Percentiles rank a stretch among this genome's conserved stretches.
Evolutionary conservation across 202 grass and related monocot species (phyloP).

Genomic region (Dendrocalamus latiflorus): DNA sequence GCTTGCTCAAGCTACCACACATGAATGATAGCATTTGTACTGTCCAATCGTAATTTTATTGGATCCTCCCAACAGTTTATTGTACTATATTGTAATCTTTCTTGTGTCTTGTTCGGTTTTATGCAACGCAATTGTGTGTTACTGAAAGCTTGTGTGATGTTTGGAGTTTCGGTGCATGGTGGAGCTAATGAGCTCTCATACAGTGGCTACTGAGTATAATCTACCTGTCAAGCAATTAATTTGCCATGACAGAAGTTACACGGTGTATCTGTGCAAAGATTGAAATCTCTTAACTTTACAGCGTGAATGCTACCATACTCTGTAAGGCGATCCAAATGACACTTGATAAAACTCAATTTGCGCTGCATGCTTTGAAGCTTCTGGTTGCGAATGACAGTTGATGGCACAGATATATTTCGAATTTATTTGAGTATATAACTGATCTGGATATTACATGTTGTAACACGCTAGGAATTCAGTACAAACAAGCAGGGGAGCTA

Average conservation of each 20-base stretch:
- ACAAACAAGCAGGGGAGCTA: background rate
- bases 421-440: background rate
- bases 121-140: slow-evolving; percentile 8
- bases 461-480: background rate
- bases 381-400: background rate
- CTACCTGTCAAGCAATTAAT: background rate
- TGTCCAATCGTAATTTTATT: slow-evolving; percentile 33
- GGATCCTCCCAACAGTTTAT: slow-evolving; percentile 31
- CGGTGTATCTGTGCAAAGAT: background rate
- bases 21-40: slow-evolving; percentile 21
- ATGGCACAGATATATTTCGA: background rate
- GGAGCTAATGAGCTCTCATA: slow-evolving; percentile 12
- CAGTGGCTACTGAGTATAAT: background rate
- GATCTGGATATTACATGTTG: background rate
- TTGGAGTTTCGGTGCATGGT: background rate
- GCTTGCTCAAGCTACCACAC: slow-evolving; percentile 22
- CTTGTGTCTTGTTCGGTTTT: slow-evolving; percentile 6
- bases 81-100: slow-evolving; percentile 35
- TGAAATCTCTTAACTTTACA: background rate
- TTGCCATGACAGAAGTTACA: background rate
- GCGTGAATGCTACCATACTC: background rate
- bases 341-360: background rate
- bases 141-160: slow-evolving; percentile 14
- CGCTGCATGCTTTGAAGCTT: background rate
- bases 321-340: background rate